Conservation (phyloP, 306 rosid species). For the Pyrus betulifolia region DNA sequence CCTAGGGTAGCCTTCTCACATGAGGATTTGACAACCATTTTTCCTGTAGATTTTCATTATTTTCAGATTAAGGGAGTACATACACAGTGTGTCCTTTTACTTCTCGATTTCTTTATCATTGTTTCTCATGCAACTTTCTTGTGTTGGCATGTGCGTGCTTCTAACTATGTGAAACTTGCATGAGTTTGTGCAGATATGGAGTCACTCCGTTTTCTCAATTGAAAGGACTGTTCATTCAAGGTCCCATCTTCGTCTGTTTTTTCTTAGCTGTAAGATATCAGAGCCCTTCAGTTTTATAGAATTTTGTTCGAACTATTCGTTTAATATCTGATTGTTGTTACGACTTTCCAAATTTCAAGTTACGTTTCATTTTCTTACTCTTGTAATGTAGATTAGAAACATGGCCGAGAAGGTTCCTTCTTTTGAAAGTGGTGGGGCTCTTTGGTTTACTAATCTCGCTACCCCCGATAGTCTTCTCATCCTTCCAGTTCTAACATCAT, state of each 20-base stretch:
- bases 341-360: neutral
- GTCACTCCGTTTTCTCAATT: conserved; percentile 70
- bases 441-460: conserved; percentile 85
- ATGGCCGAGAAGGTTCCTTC: conserved; percentile 92
- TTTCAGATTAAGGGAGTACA: neutral
- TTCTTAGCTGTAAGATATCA: conserved; percentile 67
- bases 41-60: neutral
- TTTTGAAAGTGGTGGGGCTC: conserved; percentile 79
- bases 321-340: neutral
- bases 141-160: neutral
- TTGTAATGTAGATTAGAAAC: conserved; percentile 42
- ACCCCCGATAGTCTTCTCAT: conserved; percentile 65
- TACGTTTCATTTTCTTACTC: neutral
- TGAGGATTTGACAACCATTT: neutral
- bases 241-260: conserved; percentile 78
- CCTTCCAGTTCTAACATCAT: conserved; percentile 61
- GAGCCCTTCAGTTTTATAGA: conserved; percentile 1
- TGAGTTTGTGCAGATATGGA: conserved; percentile 50
- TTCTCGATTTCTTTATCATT: neutral
- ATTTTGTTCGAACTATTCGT: neutral
- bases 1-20: neutral
- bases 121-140: neutral
- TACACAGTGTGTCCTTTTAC: neutral
- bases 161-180: neutral
- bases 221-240: conserved; percentile 69